Conservation (phyloP, 1,284 basidiomycete genomes). For the Fistulinella cinereoalba region DNA sequence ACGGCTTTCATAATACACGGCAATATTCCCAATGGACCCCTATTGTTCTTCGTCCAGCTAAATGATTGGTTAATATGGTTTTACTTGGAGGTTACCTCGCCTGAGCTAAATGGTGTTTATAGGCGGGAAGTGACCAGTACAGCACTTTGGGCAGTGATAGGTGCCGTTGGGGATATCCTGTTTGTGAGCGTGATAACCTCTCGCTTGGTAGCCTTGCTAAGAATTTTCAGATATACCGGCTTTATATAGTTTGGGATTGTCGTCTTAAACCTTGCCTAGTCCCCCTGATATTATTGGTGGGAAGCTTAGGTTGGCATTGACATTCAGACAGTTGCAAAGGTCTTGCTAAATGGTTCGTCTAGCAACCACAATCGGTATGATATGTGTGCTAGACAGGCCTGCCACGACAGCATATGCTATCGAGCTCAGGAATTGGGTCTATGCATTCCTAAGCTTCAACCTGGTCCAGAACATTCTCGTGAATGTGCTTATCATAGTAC, state of each 20-base stretch:
- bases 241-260: conserved; percentile 8
- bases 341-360: neutral
- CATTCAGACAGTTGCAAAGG: neutral
- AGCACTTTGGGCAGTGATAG: conserved; percentile 8
- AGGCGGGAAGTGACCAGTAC: conserved; percentile 10
- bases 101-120: neutral
- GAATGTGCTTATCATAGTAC: conserved; percentile 5
- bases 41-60: conserved; percentile 4
- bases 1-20: conserved; percentile 9
- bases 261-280: conserved; percentile 5
- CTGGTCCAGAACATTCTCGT: conserved; percentile 8
- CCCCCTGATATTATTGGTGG: conserved; percentile 3
- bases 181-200: conserved; percentile 2
- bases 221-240: conserved; percentile 6
- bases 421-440: conserved; percentile 5
- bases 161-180: conserved; percentile 7
- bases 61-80: conserved; percentile 6
- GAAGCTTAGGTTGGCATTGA: conserved; percentile 2
- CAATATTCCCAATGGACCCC: conserved; percentile 1
- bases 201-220: neutral
- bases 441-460: conserved; percentile 7
- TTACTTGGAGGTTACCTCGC: neutral
- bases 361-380: conserved; percentile 1
- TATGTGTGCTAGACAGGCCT: neutral
- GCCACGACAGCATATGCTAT: conserved; percentile 3